Percentiles rank a stretch among this genome's conserved stretches.
Conservation (phyloP, 2,329 filamentous ascomycete genomes). For the Penicillium hordei region DNA sequence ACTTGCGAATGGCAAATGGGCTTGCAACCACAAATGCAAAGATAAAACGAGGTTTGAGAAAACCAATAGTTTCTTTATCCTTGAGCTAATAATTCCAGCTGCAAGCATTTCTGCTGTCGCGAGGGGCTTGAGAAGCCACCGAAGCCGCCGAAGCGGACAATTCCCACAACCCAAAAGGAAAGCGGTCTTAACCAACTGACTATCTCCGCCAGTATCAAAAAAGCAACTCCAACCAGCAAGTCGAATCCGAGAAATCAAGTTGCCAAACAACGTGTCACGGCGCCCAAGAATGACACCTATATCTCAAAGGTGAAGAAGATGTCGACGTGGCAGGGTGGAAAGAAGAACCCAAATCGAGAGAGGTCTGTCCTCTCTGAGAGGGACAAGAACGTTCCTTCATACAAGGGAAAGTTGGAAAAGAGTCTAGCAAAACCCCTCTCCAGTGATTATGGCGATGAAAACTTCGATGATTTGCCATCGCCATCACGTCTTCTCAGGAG, state of each 20-base stretch:
- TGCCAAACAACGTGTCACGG: background rate
- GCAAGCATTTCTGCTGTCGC: slow-evolving; percentile 71
- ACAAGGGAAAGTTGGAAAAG: background rate
- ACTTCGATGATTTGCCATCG: slow-evolving; percentile 41
- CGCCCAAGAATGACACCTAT: background rate
- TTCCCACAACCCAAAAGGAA: slow-evolving; percentile 21
- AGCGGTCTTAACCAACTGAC: slow-evolving; percentile 31
- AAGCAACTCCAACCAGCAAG: slow-evolving; percentile 19
- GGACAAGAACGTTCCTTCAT: background rate
- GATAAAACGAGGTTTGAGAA: slow-evolving; percentile 50
- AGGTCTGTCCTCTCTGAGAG: background rate
- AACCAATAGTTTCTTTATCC: background rate
- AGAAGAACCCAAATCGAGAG: background rate
- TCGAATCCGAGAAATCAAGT: background rate
- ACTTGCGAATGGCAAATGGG: slow-evolving; percentile 70
- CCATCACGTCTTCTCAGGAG: slow-evolving; percentile 29
- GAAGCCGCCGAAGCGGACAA: slow-evolving; percentile 37
- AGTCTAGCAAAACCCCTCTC: slow-evolving; percentile 17
- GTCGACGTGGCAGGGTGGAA: background rate
- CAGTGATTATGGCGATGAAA: slow-evolving; percentile 37
- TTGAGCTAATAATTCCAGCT: slow-evolving; percentile 47
- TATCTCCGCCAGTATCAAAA: slow-evolving; percentile 29
- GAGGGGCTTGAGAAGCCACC: slow-evolving; percentile 68
- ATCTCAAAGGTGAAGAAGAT: background rate
- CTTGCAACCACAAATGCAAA: slow-evolving; percentile 70